A percentile compares a stretch with the other conserved stretches of the same genome.
Conservation (phyloP, 1,139 yeast genomes). For the Debaryomyces robertsiae region DNA sequence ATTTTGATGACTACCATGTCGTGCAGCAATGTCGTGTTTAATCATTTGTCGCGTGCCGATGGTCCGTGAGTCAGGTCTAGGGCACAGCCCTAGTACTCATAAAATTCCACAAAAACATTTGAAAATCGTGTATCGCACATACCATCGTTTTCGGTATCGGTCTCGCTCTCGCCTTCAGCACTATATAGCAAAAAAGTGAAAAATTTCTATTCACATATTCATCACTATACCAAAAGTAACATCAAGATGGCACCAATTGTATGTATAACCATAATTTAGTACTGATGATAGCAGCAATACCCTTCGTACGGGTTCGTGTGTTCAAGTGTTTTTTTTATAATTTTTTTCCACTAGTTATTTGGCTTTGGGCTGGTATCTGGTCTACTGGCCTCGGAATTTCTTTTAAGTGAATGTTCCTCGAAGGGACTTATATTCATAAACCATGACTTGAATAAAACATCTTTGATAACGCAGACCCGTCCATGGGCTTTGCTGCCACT, state of each 20-base stretch:
- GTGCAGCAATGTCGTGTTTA: background rate
- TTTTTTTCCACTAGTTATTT: slow-evolving; percentile 1
- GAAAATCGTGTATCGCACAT: too few species aligned
- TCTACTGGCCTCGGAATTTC: slow-evolving; percentile 13
- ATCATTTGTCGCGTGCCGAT: background rate
- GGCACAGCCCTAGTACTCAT: background rate
- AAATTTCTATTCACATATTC: background rate
- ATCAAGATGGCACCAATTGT: slow-evolving; percentile 85
- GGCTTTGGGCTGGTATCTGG: slow-evolving; percentile 10
- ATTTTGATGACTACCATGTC: slow-evolving; percentile 5
- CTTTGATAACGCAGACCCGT: slow-evolving; percentile 33
- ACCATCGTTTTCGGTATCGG: too few species aligned
- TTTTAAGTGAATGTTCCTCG: slow-evolving; percentile 8
- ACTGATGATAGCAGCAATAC: slow-evolving; percentile 11
- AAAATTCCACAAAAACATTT: too few species aligned
- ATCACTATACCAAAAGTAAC: slow-evolving; percentile 5
- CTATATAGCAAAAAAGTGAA: background rate
- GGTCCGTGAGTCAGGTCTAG: background rate
- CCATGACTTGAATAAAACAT: slow-evolving; percentile 11
- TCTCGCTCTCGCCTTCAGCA: too few species aligned
- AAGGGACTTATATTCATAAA: slow-evolving; percentile 13
- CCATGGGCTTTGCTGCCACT: slow-evolving; percentile 62
- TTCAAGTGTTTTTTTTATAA: slow-evolving; percentile 14
- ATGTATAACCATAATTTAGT: slow-evolving; percentile 45
- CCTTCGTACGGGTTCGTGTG: slow-evolving; percentile 40